These are phyloP conservation scores for Annona squamosa DNA, from an alignment of 164 flowering plant genomes.

Conservation along the genomic window DNA sequence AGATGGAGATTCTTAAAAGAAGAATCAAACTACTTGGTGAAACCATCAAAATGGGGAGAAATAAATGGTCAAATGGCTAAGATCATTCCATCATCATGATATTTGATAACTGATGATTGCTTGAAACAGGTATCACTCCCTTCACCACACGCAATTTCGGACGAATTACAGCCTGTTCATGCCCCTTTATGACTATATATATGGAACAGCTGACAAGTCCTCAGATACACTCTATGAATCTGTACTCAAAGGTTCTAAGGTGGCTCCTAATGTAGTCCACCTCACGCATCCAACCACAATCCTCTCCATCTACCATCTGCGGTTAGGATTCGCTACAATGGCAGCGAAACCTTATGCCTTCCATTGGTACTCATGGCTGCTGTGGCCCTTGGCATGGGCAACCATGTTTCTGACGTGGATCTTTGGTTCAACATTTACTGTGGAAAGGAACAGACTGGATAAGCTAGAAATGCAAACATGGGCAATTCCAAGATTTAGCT, in stretches of 20 bases:
- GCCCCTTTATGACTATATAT: constrained; percentile 52
- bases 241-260: constrained; percentile 31
- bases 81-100: too few species aligned
- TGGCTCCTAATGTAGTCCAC: constrained; percentile 50
- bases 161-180: constrained; percentile 51
- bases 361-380: constrained; percentile 54
- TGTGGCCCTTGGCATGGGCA: constrained; percentile 54
- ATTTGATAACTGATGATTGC: not conserved
- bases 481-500: constrained; percentile 53
- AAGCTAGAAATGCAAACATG: constrained; percentile 56
- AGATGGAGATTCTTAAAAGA: not conserved
- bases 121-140: constrained; percentile 37
- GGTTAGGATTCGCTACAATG: constrained; percentile 49
- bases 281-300: constrained; percentile 65
- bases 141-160: constrained; percentile 51
- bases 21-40: too few species aligned
- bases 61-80: too few species aligned
- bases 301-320: constrained; percentile 58
- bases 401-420: constrained; percentile 41
- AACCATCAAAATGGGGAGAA: too few species aligned
- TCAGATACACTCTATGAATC: constrained; percentile 39
- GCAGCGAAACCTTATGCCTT: constrained; percentile 52
- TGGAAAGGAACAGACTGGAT: constrained; percentile 45
- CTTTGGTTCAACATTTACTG: constrained; percentile 37
- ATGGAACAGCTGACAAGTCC: constrained; percentile 52